A percentile compares a stretch with the other conserved stretches of the same genome.
These are phyloP conservation scores for Ophiosphaerella herpotricha DNA, from an alignment of 2,329 filamentous ascomycete species.

Conservation along the genomic window DNA sequence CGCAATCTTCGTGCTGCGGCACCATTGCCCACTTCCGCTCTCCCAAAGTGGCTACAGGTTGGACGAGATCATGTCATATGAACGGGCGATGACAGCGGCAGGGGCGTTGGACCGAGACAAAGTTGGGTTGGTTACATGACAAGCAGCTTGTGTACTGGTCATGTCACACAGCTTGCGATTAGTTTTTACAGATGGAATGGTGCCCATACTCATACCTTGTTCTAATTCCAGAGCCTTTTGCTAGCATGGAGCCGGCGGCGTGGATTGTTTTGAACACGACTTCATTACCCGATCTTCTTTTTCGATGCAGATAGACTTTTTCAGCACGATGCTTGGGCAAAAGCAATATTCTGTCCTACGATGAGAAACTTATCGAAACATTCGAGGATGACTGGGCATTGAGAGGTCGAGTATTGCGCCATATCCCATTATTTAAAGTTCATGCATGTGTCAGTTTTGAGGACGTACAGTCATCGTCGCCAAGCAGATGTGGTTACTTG, in stretches of 20 bases:
- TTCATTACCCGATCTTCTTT: not conserved
- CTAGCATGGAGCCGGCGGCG: not conserved
- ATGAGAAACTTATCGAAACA: not conserved
- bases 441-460: no score
- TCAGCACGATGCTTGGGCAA: not conserved
- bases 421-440: no score
- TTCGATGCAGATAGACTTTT: not conserved
- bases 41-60: not conserved
- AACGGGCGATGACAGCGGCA: not conserved
- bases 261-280: not conserved
- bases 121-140: not conserved
- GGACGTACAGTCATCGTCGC: no score
- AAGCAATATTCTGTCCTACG: conserved; percentile 3
- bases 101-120: conserved; percentile 1
- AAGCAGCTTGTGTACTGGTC: not conserved
- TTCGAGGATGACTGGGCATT: not conserved
- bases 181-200: not conserved
- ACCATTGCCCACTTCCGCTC: not conserved
- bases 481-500: no score
- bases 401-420: not conserved
- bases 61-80: not conserved
- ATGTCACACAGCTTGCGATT: not conserved
- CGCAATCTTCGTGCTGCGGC: not conserved
- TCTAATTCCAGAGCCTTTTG: not conserved
- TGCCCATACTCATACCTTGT: not conserved